Base-by-base conservation (phyloP, 2,329 filamentous ascomycete species). In the Huntiella abstrusa region DNA sequence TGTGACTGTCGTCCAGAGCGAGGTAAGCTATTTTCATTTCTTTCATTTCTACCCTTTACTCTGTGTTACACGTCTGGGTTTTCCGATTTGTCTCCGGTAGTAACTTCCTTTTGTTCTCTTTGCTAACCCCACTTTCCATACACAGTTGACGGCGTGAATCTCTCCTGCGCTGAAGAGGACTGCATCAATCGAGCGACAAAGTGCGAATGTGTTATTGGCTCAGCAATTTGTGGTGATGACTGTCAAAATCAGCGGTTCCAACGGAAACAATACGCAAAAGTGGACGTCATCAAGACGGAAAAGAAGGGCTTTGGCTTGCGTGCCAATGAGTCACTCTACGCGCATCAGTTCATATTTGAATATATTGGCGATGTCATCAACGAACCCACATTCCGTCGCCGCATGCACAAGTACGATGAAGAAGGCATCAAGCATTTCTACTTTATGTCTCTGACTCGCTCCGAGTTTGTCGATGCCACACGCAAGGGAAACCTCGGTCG, bases 361-460 rank as follows among this genome's bases (percentile, higher is more conserved):
- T 98, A 98, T 61, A 88, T 98, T 55, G 91, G 91, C 55, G 91
- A 98, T 63, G 91, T 96, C 55, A 95, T 98, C 59, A 88, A 92
- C 55, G 88, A 98, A 63, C 72, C 75, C 28, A 81, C 81, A 8
- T 96, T 96, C 58, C 82, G 86, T 47, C 77, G 78, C 49, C 84
- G 91, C 51, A 95, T 92, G 78, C 67, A 85, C 35, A 82, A 92
- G 57, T 98, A 98, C 62, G 86, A 95, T 58, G 74, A 91, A 41
- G 85, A 96, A 60, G 87, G 87, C 51, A 95, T 98, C 70, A 94
- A 92, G 62, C 91, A 98, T 63, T 98, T 98, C 62, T 98, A 98
- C 64, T 98, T 98, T 67, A 98, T 98, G 91, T 96, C 91, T 22
- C 77, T 98, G 51, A 93, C 77, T 58, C 93, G 93, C 61, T 83